Evolutionary conservation across 176 grass and related monocot species (phyloP).

Genomic region (Oryza punctata): DNA sequence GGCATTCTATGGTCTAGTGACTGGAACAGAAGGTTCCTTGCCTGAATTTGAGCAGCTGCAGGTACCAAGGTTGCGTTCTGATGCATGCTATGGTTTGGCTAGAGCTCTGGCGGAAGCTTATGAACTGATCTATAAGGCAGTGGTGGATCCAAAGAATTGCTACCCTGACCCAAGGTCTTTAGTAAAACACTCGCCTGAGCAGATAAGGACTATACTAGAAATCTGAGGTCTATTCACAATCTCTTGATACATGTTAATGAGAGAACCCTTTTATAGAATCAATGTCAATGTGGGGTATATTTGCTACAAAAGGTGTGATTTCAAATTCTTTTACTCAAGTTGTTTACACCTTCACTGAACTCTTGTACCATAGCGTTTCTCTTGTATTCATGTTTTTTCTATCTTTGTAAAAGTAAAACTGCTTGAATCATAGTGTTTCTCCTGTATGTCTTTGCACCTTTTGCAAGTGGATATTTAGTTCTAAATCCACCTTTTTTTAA

Average conservation of each 20-base stretch:
- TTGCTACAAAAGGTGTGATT: neutral
- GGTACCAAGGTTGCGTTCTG: constrained; percentile 72
- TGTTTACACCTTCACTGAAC: neutral
- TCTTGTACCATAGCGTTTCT: constrained; percentile 24
- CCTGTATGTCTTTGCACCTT: neutral
- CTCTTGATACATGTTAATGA: constrained; percentile 16
- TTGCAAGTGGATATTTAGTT: neutral
- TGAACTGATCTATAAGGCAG: constrained; percentile 72
- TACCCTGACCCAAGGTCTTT: constrained; percentile 84
- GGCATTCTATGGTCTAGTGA: constrained; percentile 77
- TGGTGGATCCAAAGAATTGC: constrained; percentile 78
- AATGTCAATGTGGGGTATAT: constrained; percentile 15
- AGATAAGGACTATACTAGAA: constrained; percentile 93
- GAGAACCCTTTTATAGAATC: constrained; percentile 24
- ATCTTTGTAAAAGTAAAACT: constrained; percentile 4
- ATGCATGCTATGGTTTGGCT: constrained; percentile 67
- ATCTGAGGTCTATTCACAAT: constrained; percentile 50
- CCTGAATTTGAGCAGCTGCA: constrained; percentile 96
- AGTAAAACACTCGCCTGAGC: constrained; percentile 83
- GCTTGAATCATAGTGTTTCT: neutral
- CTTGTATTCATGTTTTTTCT: neutral
- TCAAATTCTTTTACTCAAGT: constrained; percentile 10
- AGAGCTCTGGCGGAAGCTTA: constrained; percentile 73
- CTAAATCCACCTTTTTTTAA: neutral
- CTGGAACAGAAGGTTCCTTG: constrained; percentile 78